These are phyloP conservation scores for Drosera spatulata DNA, from an alignment of 179 eudicot species.

Conservation along the genomic window DNA sequence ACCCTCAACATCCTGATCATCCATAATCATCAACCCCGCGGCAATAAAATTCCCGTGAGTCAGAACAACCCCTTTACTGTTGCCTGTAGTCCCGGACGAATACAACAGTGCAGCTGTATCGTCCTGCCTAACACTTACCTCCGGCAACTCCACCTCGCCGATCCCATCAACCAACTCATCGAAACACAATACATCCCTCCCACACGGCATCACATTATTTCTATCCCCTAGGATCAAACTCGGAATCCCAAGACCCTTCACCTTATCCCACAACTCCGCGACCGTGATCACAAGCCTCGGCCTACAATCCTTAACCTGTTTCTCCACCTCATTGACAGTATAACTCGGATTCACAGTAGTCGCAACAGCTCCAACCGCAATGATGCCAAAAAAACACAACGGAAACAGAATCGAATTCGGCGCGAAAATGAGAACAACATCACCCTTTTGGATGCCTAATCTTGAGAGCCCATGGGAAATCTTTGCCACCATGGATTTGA, in stretches of 20 bases:
- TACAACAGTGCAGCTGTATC: slow-evolving; percentile 58
- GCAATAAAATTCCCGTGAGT: slow-evolving; percentile 55
- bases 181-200: slow-evolving; percentile 14
- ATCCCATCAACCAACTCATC: slow-evolving; percentile 21
- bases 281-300: slow-evolving; percentile 48
- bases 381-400: slow-evolving; percentile 32
- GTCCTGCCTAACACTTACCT: slow-evolving; percentile 17
- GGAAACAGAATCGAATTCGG: slow-evolving; percentile 70
- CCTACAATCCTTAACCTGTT: slow-evolving; percentile 49
- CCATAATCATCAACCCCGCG: slow-evolving; percentile 29
- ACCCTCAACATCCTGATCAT: slow-evolving; percentile 34
- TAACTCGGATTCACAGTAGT: slow-evolving; percentile 60
- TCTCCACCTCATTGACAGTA: slow-evolving; percentile 42
- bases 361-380: slow-evolving; percentile 63
- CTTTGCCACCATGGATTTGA: slow-evolving; percentile 40
- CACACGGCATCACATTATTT: neutral
- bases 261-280: slow-evolving; percentile 29
- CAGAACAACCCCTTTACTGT: slow-evolving; percentile 53
- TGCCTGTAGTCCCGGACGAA: slow-evolving; percentile 75
- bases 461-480: slow-evolving; percentile 32
- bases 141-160: slow-evolving; percentile 17
- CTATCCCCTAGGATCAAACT: slow-evolving; percentile 18
- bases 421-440: slow-evolving; percentile 61
- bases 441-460: slow-evolving; percentile 39
- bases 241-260: slow-evolving; percentile 32